phyloP scores from a whole-genome alignment of 2,329 filamentous ascomycete genomes.

The Claviceps sorghi region DNA sequence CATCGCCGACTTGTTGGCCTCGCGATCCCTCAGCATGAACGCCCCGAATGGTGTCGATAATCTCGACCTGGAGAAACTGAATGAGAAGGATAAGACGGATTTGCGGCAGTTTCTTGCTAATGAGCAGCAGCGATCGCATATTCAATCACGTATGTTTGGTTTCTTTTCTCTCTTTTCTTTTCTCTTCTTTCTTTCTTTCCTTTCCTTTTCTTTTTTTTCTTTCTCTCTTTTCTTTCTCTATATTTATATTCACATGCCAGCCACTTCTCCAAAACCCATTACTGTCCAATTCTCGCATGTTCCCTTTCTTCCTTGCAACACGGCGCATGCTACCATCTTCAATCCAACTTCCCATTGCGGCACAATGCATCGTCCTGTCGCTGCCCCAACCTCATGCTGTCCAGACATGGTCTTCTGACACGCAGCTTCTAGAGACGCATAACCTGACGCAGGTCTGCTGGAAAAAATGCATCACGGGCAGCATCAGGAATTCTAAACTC shows the following conservation, averaged over 20 bases:
- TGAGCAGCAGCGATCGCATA: slow-evolving; percentile 69
- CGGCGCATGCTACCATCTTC: too few species aligned
- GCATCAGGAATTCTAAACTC: slow-evolving; percentile 56
- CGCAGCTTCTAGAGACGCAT: slow-evolving; percentile 31
- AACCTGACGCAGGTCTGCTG: slow-evolving; percentile 65
- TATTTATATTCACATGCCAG: too few species aligned
- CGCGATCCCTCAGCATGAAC: slow-evolving; percentile 16
- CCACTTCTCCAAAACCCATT: too few species aligned
- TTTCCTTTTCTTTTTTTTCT: too few species aligned
- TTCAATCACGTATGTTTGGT: slow-evolving; percentile 36
- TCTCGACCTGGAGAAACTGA: slow-evolving; percentile 59
- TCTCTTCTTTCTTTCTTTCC: neutral
- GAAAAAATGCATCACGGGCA: slow-evolving; percentile 76
- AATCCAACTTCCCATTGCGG: too few species aligned
- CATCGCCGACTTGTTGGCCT: too few species aligned
- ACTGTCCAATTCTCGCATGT: too few species aligned
- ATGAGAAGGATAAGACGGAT: slow-evolving; percentile 70
- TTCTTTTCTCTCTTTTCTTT: neutral
- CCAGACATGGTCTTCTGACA: neutral
- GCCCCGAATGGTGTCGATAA: slow-evolving; percentile 28
- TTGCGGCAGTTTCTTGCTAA: slow-evolving; percentile 73
- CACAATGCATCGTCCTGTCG: too few species aligned
- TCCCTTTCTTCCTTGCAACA: too few species aligned
- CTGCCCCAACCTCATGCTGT: neutral
- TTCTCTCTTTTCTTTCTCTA: too few species aligned